Base-by-base conservation (phyloP, 2,329 filamentous ascomycete species). In the Tolypocladium sp. region DNA sequence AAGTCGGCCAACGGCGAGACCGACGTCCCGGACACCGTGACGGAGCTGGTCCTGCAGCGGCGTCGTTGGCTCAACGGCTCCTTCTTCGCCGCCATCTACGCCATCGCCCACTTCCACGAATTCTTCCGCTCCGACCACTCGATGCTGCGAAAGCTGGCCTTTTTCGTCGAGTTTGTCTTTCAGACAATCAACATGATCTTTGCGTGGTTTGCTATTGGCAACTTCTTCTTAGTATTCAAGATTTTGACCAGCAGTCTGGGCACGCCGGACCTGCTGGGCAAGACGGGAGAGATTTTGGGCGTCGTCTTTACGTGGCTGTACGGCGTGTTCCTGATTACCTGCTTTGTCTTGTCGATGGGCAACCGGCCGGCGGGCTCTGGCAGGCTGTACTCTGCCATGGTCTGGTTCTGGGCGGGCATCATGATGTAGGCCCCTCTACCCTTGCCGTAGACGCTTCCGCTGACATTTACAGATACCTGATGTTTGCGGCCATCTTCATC, bases 221-320 rank as follows among this genome's bases (percentile, higher is more conserved):
- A 99, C 77, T 99, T 99, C 82, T 99, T 97, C 83, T 78, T 99
- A 70, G 93, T 99, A 66, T 99, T 99, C 80, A 92, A 92, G 74
- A 97, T 99, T 71, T 79, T 99, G 64, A 97, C 93, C 1, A 88
- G 86, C 13, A 96, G 92, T 68, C 79, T 99, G 64, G 89, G 91
- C 53, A 81, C 83, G 33, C 67, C 76, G 0, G 73, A 82, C 38
- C 81, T 97, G 33, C 82, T 97, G 2, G 91, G 92, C 55, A 86
- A 82, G 5, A 85, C 85, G 12, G 94, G 94, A 58, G 84, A 84
- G 44, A 86, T 96, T 60, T 80, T 99, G 2, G 89, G 92, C 58
- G 87, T 97, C 35, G 82, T 97, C 13, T 97, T 99, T 69, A 91
- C 96, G 75, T 99, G 93, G 92, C 81, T 96, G 4, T 99, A 99